Conservation (phyloP, 2,329 filamentous ascomycete species). For the Sodiomyces alkalinus region DNA sequence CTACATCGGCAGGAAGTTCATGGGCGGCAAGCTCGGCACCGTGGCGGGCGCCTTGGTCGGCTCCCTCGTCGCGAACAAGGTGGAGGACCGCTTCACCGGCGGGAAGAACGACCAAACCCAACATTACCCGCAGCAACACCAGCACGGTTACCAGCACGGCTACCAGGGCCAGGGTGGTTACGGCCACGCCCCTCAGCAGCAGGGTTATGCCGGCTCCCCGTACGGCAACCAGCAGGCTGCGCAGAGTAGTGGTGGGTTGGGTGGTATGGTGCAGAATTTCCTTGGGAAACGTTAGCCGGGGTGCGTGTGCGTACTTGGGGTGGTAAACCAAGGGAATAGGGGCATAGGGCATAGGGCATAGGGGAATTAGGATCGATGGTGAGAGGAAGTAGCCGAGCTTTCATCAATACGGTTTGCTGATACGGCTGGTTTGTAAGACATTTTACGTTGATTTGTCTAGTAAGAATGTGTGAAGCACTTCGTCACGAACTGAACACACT, state of each 20-base stretch:
- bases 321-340: no score
- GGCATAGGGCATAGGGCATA: no score
- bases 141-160: constrained; percentile 1
- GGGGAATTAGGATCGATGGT: no score
- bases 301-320: no score
- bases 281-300: not conserved
- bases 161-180: constrained; percentile 1
- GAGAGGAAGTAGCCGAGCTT: no score
- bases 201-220: constrained; percentile 5
- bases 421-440: no score
- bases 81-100: constrained; percentile 27
- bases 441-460: no score
- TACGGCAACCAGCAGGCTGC: constrained; percentile 3
- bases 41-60: constrained; percentile 36
- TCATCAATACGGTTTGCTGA: no score
- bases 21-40: constrained; percentile 36
- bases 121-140: constrained; percentile 10
- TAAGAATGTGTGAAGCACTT: no score
- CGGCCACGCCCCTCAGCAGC: constrained; percentile 3
- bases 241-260: constrained; percentile 9
- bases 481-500: no score
- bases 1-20: constrained; percentile 36
- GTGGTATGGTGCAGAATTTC: constrained; percentile 8
- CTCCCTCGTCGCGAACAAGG: constrained; percentile 36
- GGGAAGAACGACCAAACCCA: constrained; percentile 3